phyloP scores from a whole-genome alignment of 805 yeast genomes.

The Teunomyces funiuensis region DNA sequence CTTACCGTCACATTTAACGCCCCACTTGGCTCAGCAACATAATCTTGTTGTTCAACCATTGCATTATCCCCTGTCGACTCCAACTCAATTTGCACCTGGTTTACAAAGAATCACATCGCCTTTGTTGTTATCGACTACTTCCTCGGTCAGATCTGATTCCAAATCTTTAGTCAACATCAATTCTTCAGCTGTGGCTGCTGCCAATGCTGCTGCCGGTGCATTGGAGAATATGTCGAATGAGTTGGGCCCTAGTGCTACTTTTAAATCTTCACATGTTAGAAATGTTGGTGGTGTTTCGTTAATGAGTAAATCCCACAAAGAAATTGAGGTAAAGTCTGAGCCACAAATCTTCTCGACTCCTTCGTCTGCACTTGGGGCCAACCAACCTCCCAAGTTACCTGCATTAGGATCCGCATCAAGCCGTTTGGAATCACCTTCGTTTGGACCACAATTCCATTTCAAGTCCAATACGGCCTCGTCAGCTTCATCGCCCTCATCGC shows the following conservation, averaged over 20 bases:
- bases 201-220: slow-evolving; percentile 39
- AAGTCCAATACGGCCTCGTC: slow-evolving; percentile 1
- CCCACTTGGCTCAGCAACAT: slow-evolving; percentile 17
- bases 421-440: slow-evolving; percentile 42
- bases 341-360: slow-evolving; percentile 33
- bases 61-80: slow-evolving; percentile 68
- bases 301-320: slow-evolving; percentile 24
- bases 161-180: slow-evolving; percentile 7
- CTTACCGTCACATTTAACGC: slow-evolving; percentile 11
- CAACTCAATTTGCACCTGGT: slow-evolving; percentile 69
- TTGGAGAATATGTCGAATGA: slow-evolving; percentile 45
- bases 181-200: slow-evolving; percentile 8
- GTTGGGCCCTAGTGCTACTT: slow-evolving; percentile 44
- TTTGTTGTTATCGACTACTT: slow-evolving; percentile 52
- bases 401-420: slow-evolving; percentile 22
- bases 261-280: slow-evolving; percentile 22
- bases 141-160: slow-evolving; percentile 34
- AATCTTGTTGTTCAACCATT: slow-evolving; percentile 48
- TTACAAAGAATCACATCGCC: slow-evolving; percentile 66
- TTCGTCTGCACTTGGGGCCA: slow-evolving; percentile 32
- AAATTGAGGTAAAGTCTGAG: slow-evolving; percentile 5
- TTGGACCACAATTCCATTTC: slow-evolving; percentile 44
- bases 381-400: slow-evolving; percentile 32
- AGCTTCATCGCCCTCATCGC: slow-evolving; percentile 1
- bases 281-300: slow-evolving; percentile 30